Conservation (phyloP, 306 rosid species). For the Cicer chorassanicum region DNA sequence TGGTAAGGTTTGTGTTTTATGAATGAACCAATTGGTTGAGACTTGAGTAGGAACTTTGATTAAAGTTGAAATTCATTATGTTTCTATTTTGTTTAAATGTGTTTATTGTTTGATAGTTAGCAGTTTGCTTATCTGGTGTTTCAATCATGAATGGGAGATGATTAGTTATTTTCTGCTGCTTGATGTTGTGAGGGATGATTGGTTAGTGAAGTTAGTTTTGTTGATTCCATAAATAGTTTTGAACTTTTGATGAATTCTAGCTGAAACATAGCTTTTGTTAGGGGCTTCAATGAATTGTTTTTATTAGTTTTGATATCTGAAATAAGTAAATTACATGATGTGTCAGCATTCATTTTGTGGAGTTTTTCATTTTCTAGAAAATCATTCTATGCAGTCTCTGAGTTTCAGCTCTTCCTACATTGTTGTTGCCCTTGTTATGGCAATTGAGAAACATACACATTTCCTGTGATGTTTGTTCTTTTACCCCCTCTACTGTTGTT, state of each 20-base stretch:
- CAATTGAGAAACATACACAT: conserved; percentile 1
- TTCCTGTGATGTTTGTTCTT: conserved; percentile 7
- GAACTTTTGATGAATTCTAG: not conserved
- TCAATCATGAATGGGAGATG: not conserved
- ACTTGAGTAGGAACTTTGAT: not conserved
- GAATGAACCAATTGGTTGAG: not conserved
- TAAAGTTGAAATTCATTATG: not conserved
- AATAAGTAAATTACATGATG: not conserved
- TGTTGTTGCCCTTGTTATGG: not conserved
- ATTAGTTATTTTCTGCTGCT: conserved; percentile 8
- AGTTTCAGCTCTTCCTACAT: conserved; percentile 3
- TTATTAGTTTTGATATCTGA: not conserved
- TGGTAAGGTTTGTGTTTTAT: conserved; percentile 14
- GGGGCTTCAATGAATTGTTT: conserved; percentile 12
- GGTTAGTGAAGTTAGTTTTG: conserved; percentile 22
- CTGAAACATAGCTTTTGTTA: not conserved
- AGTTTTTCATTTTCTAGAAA: not conserved
- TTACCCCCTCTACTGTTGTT: not conserved
- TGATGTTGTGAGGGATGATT: not conserved
- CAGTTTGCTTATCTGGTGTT: not conserved
- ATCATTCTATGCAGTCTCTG: not conserved
- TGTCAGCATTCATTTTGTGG: not conserved
- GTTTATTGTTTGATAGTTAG: conserved; percentile 7
- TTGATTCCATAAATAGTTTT: conserved; percentile 1
- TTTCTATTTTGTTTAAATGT: conserved; percentile 26